Evolutionary conservation across 148 eudicot species (phyloP), one percentile per base, ranked within the genome.

Genomic region (Agrostemma githago): DNA sequence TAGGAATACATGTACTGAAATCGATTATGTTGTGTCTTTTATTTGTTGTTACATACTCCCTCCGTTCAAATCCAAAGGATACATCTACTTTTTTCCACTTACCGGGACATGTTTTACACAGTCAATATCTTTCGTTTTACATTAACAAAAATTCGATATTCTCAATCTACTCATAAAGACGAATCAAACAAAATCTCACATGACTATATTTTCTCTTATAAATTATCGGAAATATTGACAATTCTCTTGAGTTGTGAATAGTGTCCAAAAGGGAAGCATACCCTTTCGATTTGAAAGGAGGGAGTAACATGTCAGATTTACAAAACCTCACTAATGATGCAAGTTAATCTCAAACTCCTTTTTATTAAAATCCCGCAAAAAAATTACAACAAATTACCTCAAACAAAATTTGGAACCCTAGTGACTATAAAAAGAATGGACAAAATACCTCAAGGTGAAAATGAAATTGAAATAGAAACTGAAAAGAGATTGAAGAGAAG

Each of bases 391-490:
- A 79, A 70, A 70, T 62, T 62, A 70, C 67, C 53, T 65, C 42
- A 53, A 53, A 44, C 75, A 75, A 75, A 79, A 79, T 70, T 74
- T 79, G 75, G 34, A 79, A 67, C 68, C 75, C 75, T 70, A 79
- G n/a, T 3, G 40, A 61, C 74, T 74, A 56, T 8, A 10, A 58
- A 75, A 75, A 79, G 77, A 79, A 70, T 79, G 7, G 56, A 20
- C 72, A 64, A 26, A 26, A 79, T 69, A 68, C 21, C 67, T 41
- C 1, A 54, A 11, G 21, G 34, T 16, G 43, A 56, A 48, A 34
- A 15, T n/a, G 5, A 53, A 38, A 51, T 19, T 15, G 16, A 51
- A 51, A 51, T 12, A 10, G 56, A 51, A 51, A 51, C 56, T 51
- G 5, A 37, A 42, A 63, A 20, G 68, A 70, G 62, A 68, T 34